These are phyloP conservation scores for Gossypioides kirkii DNA, from an alignment of 345 rosid genomes.

Conservation along the genomic window DNA sequence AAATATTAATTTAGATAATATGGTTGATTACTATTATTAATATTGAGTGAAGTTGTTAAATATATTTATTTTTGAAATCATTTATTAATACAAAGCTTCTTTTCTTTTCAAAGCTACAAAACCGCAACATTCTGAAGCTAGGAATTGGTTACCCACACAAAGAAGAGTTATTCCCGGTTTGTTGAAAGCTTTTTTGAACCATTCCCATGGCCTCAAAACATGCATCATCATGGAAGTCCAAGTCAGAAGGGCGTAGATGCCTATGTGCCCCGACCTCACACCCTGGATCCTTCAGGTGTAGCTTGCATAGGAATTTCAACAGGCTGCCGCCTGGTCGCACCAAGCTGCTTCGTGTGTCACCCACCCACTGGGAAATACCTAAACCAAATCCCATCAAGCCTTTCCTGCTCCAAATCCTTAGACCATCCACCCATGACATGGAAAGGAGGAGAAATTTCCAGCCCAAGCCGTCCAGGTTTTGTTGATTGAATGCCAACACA, in stretches of 20 bases:
- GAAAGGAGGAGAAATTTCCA: conserved; percentile 32
- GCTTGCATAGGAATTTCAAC: conserved; percentile 28
- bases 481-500: conserved; percentile 19
- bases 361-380: conserved; percentile 14
- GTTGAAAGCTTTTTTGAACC: background rate
- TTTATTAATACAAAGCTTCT: background rate
- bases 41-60: too few relatives aligned
- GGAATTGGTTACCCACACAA: conserved; percentile 11
- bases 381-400: conserved; percentile 26
- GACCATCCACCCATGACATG: conserved; percentile 25
- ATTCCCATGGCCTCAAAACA: conserved; percentile 27
- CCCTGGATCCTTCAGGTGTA: conserved; percentile 51
- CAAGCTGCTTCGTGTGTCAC: background rate
- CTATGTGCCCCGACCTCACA: conserved; percentile 46
- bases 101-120: conserved; percentile 1
- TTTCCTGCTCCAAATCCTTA: conserved; percentile 29
- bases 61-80: too few relatives aligned
- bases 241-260: conserved; percentile 23
- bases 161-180: background rate
- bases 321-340: conserved; percentile 1
- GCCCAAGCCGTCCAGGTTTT: conserved; percentile 38
- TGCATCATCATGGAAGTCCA: background rate
- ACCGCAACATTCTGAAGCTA: background rate
- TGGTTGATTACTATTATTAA: too few relatives aligned
- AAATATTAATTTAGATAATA: too few relatives aligned